Percentiles rank a stretch among this genome's conserved stretches.
phyloP scores from a whole-genome alignment of 2,329 filamentous ascomycete species.

The Aspergillus ochraceus region DNA sequence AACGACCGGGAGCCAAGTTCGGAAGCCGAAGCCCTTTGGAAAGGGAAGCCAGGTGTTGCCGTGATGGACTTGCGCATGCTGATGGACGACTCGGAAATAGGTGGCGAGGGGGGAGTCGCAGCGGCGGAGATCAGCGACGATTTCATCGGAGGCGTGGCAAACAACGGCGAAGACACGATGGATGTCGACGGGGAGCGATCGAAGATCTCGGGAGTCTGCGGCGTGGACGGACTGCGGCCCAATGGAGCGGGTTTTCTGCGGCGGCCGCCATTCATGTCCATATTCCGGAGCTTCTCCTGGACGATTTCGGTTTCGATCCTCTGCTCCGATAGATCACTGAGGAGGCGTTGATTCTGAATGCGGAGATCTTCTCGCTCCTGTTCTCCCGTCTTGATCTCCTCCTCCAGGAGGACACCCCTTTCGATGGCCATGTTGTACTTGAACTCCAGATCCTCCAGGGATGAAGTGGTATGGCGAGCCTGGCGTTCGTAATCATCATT shows the following conservation, averaged over 20 bases:
- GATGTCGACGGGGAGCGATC: conserved; percentile 78
- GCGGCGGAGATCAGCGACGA: conserved; percentile 63
- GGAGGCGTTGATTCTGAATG: conserved; percentile 85
- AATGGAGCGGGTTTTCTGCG: conserved; percentile 54
- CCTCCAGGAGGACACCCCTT: conserved; percentile 86
- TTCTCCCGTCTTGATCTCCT: conserved; percentile 87
- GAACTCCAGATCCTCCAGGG: conserved; percentile 92
- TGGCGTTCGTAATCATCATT: conserved; percentile 98
- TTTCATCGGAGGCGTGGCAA: conserved; percentile 81
- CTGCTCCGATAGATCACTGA: conserved; percentile 87
- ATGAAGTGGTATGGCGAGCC: conserved; percentile 91
- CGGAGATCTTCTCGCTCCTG: conserved; percentile 86
- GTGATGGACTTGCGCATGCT: conserved; percentile 56
- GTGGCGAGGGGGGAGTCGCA: conserved; percentile 86
- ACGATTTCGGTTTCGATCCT: conserved; percentile 94
- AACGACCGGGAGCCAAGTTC: conserved; percentile 57
- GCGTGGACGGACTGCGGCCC: conserved; percentile 49
- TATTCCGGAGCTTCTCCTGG: conserved; percentile 85
- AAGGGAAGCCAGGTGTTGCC: conserved; percentile 51
- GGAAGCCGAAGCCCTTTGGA: conserved; percentile 46
- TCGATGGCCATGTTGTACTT: conserved; percentile 97
- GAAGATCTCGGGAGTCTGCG: conserved; percentile 68
- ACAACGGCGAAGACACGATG: conserved; percentile 81
- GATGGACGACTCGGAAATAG: conserved; percentile 81
- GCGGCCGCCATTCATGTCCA: conserved; percentile 53